These are phyloP conservation scores for Nakataea oryzae DNA, from an alignment of 2,329 filamentous ascomycete species.

Conservation along the genomic window DNA sequence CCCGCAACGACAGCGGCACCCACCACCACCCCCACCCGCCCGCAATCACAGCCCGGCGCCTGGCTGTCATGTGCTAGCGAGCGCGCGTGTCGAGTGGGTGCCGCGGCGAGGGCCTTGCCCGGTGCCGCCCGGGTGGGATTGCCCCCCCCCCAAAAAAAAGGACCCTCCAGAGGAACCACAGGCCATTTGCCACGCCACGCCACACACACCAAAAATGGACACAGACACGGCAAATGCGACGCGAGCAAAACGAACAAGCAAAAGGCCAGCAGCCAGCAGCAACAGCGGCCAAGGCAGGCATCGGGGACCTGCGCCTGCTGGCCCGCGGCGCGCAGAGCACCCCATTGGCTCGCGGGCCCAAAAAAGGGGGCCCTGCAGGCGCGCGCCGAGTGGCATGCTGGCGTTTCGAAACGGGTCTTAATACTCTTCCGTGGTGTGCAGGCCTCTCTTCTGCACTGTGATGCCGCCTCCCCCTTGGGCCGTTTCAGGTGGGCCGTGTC, in stretches of 20 bases:
- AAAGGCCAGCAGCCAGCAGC: no score
- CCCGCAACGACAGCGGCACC: no score
- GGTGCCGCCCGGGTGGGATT: not conserved
- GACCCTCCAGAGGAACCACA: no score
- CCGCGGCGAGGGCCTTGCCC: no score
- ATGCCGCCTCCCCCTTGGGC: not conserved
- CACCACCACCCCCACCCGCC: no score
- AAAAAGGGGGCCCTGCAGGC: not conserved
- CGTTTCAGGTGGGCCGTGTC: not conserved
- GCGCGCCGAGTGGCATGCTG: not conserved
- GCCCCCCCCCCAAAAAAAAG: no score
- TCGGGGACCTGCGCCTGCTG: not conserved
- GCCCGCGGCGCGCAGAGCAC: no score
- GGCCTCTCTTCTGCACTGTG: not conserved
- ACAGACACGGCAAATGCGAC: not conserved
- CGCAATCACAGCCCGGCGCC: no score
- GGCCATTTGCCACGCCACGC: no score
- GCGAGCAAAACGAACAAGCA: no score
- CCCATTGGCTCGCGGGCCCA: not conserved
- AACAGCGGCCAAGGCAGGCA: no score
- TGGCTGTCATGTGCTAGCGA: not conserved
- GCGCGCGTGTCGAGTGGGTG: not conserved
- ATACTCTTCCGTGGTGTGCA: not conserved
- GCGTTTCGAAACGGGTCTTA: not conserved
- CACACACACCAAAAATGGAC: not conserved